Conservation (phyloP, 768 basidiomycete genomes). For the Tylopilus subfusipes region DNA sequence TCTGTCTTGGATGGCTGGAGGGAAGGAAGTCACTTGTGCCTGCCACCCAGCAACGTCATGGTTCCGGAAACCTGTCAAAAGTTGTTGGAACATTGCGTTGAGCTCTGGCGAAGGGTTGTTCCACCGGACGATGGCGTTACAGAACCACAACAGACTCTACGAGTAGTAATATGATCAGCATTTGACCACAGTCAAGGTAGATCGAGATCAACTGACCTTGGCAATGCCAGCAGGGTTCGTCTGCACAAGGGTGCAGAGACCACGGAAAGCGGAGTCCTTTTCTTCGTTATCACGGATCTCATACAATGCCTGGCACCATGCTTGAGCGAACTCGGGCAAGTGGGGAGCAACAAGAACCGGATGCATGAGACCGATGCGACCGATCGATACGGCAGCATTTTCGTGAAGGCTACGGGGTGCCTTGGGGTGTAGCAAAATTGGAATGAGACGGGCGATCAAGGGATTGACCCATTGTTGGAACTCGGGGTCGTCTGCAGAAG, state of each 20-base stretch:
- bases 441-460: constrained; percentile 83
- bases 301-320: constrained; percentile 96
- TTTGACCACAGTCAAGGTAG: not conserved
- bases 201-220: constrained; percentile 55
- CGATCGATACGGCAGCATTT: constrained; percentile 98
- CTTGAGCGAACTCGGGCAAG: constrained; percentile 84
- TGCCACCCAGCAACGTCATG: constrained; percentile 86
- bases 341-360: constrained; percentile 86
- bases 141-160: constrained; percentile 95
- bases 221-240: constrained; percentile 91
- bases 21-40: constrained; percentile 77
- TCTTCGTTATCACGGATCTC: constrained; percentile 99
- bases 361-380: constrained; percentile 91
- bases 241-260: constrained; percentile 93
- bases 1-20: constrained; percentile 84
- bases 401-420: constrained; percentile 93
- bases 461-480: constrained; percentile 91
- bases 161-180: constrained; percentile 2
- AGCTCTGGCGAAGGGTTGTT: constrained; percentile 87
- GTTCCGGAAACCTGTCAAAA: constrained; percentile 86
- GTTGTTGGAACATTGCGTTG: constrained; percentile 89
- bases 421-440: constrained; percentile 88
- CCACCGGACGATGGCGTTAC: constrained; percentile 97
- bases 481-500: constrained; percentile 63
- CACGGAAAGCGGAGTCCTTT: constrained; percentile 98